phyloP scores from a whole-genome alignment of 2,329 filamentous ascomycete species.

The Dendrostoma leiphaemia region DNA sequence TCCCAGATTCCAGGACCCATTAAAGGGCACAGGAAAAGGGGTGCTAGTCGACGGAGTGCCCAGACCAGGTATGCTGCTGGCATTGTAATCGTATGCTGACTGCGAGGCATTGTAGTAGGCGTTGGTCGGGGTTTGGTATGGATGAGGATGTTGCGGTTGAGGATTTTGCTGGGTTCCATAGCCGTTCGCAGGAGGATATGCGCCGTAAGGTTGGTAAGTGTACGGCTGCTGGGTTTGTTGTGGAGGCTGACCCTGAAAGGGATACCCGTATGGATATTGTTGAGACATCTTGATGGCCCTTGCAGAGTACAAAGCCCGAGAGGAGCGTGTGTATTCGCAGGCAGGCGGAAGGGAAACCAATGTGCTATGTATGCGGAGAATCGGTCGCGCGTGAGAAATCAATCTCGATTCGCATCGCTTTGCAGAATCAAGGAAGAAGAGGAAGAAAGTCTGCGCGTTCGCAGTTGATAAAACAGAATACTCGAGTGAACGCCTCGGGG shows the following conservation, averaged over 20 bases:
- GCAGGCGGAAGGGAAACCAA: slow-evolving; percentile 12
- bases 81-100: slow-evolving; percentile 37
- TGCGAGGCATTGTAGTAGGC: slow-evolving; percentile 30
- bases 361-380: slow-evolving; percentile 2
- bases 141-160: slow-evolving; percentile 16
- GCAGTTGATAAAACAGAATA: background rate
- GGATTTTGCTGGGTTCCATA: slow-evolving; percentile 7
- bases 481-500: background rate
- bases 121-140: slow-evolving; percentile 13
- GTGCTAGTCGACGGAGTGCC: slow-evolving; percentile 25
- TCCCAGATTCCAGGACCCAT: slow-evolving; percentile 5
- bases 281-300: slow-evolving; percentile 34
- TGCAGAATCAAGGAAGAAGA: background rate
- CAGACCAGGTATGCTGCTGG: slow-evolving; percentile 37
- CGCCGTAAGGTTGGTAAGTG: slow-evolving; percentile 21
- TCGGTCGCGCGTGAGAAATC: background rate
- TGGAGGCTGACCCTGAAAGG: slow-evolving; percentile 27
- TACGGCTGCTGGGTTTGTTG: slow-evolving; percentile 26
- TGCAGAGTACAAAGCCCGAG: slow-evolving; percentile 15
- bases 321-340: slow-evolving; percentile 4
- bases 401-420: slow-evolving; percentile 11
- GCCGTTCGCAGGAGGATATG: slow-evolving; percentile 19
- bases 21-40: slow-evolving; percentile 9
- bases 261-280: slow-evolving; percentile 35
- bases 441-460: background rate